These are phyloP conservation scores for Metschnikowia santaceciliae DNA, from an alignment of 805 yeast genomes.

Conservation along the genomic window DNA sequence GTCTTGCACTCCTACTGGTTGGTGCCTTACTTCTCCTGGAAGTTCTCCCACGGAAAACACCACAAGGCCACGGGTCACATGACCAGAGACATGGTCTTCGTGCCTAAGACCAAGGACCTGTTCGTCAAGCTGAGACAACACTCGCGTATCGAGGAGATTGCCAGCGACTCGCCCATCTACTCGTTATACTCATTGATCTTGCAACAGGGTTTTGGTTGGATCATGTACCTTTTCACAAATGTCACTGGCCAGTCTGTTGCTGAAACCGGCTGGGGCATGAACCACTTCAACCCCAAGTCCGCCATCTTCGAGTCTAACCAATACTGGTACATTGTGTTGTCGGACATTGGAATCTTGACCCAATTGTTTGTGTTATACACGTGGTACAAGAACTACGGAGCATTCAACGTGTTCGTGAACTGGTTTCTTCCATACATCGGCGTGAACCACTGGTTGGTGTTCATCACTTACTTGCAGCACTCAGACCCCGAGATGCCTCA, in stretches of 20 bases:
- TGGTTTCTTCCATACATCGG: constrained; percentile 75
- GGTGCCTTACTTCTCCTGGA: constrained; percentile 89
- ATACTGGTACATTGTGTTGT: constrained; percentile 64
- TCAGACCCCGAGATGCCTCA: constrained; percentile 78
- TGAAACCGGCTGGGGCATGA: constrained; percentile 43
- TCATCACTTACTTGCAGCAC: constrained; percentile 82
- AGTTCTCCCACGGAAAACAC: constrained; percentile 78
- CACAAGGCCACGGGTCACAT: constrained; percentile 88
- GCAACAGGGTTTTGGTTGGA: constrained; percentile 82
- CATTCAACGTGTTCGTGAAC: constrained; percentile 57
- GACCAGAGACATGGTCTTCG: constrained; percentile 79
- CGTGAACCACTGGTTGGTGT: constrained; percentile 88
- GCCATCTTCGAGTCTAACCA: constrained; percentile 73
- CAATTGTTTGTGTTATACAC: constrained; percentile 52
- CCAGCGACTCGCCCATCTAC: constrained; percentile 72
- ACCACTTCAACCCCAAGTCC: constrained; percentile 70
- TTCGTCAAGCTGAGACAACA: constrained; percentile 40
- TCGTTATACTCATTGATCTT: constrained; percentile 52
- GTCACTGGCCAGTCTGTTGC: constrained; percentile 72
- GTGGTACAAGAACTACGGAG: constrained; percentile 61
- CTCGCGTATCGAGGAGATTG: constrained; percentile 46
- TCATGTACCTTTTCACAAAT: constrained; percentile 58
- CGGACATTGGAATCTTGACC: constrained; percentile 66
- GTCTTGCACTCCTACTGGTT: constrained; percentile 69
- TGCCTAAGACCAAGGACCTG: constrained; percentile 64